A percentile compares a stretch with the other conserved stretches of the same genome.
phyloP scores from a whole-genome alignment of 148 eudicot genomes.

The Persicaria tinctoria region DNA sequence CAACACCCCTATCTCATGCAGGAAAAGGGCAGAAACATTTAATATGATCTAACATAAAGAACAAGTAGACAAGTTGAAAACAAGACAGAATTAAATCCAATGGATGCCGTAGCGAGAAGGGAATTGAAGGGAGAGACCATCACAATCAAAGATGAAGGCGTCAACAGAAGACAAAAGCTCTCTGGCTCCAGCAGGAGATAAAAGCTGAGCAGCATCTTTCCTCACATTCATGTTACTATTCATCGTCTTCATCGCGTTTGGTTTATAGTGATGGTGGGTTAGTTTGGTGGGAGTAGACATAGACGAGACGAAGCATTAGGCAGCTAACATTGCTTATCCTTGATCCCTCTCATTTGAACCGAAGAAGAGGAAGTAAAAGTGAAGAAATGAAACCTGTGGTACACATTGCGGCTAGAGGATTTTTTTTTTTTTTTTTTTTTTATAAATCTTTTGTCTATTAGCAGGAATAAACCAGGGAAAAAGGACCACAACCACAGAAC shows the following conservation, averaged over 20 bases:
- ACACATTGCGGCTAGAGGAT: neutral
- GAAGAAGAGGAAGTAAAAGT: neutral
- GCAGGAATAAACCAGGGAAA: neutral
- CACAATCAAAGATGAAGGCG: slow-evolving; percentile 85
- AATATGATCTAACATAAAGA: neutral
- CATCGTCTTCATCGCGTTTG: neutral
- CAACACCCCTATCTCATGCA: slow-evolving; percentile 30
- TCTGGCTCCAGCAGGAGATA: slow-evolving; percentile 23
- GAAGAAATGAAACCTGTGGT: slow-evolving; percentile 8
- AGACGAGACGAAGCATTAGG: neutral
- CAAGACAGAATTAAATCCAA: too few species aligned
- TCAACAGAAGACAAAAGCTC: slow-evolving; percentile 56
- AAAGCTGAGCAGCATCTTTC: slow-evolving; percentile 20
- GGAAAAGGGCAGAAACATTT: neutral
- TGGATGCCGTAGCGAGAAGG: too few species aligned
- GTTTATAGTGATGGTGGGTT: neutral
- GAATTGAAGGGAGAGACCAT: slow-evolving; percentile 30
- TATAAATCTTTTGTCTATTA: neutral
- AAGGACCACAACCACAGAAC: neutral
- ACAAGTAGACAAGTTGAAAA: neutral
- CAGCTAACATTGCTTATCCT: neutral
- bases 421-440: neutral
- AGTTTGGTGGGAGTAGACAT: neutral
- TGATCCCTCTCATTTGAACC: neutral
- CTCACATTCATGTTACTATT: neutral